These are phyloP conservation scores for Podaxis pistillaris DNA, from an alignment of 768 basidiomycete species.

Conservation along the genomic window DNA sequence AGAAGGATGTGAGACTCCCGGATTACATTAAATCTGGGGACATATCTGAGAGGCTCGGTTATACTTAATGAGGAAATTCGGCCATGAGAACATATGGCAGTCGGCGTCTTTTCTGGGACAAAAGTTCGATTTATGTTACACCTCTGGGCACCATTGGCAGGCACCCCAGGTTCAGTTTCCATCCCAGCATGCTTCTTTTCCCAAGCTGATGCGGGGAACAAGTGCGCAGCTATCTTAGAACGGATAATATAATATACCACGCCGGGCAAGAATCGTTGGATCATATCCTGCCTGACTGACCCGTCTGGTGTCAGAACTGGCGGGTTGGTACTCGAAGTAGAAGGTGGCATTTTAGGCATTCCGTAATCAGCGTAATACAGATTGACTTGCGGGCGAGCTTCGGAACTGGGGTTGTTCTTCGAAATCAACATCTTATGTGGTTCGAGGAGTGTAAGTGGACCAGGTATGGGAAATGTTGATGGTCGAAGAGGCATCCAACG, in stretches of 20 bases:
- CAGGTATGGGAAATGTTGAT: conserved; percentile 1
- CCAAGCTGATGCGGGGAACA: conserved; percentile 9
- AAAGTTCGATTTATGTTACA: conserved; percentile 3
- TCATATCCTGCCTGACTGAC: background rate
- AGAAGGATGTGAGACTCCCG: background rate
- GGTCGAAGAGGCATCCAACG: background rate
- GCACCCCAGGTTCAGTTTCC: background rate
- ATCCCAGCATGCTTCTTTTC: conserved; percentile 13
- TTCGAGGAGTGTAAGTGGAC: conserved; percentile 2
- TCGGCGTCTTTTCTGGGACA: background rate
- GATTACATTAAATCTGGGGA: background rate
- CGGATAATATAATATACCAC: background rate
- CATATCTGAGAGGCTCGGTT: conserved; percentile 1
- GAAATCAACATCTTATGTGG: background rate
- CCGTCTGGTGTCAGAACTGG: background rate
- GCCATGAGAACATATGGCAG: background rate
- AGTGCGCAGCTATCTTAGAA: background rate
- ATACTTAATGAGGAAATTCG: background rate
- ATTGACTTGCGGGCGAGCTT: conserved; percentile 5
- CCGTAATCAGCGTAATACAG: conserved; percentile 4
- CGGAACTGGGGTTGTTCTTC: background rate
- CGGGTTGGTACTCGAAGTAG: background rate
- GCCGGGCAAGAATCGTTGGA: background rate
- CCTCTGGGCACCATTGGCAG: background rate
- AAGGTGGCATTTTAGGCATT: background rate